A percentile compares a stretch with the other conserved stretches of the same genome.
Conservation (phyloP, 2,329 filamentous ascomycete genomes). For the Lasiodiplodia sp. region DNA sequence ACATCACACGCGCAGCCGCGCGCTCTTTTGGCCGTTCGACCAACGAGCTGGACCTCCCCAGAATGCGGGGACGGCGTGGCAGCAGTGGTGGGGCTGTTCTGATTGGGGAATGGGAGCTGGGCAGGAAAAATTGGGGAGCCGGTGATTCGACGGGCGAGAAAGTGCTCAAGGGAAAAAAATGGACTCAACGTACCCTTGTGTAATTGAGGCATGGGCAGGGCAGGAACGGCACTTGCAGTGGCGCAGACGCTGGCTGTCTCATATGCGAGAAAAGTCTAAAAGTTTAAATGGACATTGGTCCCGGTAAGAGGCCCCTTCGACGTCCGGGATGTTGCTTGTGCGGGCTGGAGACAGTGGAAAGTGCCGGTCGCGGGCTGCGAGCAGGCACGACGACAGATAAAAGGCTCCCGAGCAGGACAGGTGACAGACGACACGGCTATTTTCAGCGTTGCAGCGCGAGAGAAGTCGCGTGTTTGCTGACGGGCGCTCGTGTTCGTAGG, state of each 20-base stretch:
- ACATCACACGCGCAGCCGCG: not conserved
- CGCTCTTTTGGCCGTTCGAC: not conserved
- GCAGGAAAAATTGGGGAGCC: not conserved
- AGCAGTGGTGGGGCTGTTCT: not conserved
- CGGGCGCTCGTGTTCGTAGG: not conserved
- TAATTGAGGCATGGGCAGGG: constrained; percentile 12
- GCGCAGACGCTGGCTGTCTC: constrained; percentile 15
- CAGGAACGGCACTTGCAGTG: constrained; percentile 3
- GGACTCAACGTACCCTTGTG: constrained; percentile 12
- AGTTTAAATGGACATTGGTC: constrained; percentile 21
- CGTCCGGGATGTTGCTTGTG: constrained; percentile 4
- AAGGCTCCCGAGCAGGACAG: not conserved
- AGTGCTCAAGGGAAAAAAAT: not conserved
- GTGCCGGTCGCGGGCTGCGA: not conserved
- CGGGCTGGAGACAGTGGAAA: not conserved
- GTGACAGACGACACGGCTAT: not conserved
- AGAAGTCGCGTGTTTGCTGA: constrained; percentile 10
- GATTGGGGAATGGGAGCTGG: not conserved
- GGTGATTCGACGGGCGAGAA: not conserved
- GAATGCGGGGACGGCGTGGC: not conserved
- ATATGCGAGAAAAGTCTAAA: constrained; percentile 10
- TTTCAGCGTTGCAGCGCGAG: constrained; percentile 3
- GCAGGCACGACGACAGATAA: not conserved
- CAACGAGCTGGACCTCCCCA: not conserved
- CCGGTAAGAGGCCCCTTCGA: not conserved